phyloP scores from a whole-genome alignment of 2,329 filamentous ascomycete genomes.

The Verticillium albo-atrum region DNA sequence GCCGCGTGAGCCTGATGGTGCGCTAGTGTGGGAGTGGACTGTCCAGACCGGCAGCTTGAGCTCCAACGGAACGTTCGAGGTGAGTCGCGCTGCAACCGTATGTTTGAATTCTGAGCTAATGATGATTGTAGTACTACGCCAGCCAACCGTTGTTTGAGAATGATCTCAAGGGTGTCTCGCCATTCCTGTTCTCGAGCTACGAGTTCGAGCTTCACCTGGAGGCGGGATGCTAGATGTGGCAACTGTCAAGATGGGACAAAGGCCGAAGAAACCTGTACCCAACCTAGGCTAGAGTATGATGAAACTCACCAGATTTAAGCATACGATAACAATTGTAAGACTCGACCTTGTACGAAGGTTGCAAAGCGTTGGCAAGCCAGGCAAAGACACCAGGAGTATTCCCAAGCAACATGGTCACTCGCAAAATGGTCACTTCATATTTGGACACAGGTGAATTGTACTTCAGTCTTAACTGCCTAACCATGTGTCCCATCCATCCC shows the following conservation, averaged over 20 bases:
- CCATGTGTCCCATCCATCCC: neutral
- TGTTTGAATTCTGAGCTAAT: neutral
- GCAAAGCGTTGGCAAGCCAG: too few relatives aligned
- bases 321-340: too few relatives aligned
- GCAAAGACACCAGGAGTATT: too few relatives aligned
- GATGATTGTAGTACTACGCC: conserved; percentile 13
- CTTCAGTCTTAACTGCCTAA: neutral
- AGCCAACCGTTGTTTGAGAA: conserved; percentile 19
- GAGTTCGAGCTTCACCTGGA: conserved; percentile 15
- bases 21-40: conserved; percentile 29
- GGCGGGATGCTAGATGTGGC: neutral
- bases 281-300: too few relatives aligned
- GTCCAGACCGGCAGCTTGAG: conserved; percentile 29
- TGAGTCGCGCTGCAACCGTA: too few relatives aligned
- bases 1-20: conserved; percentile 36
- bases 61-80: conserved; percentile 32
- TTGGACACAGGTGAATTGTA: neutral
- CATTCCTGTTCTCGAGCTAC: conserved; percentile 19
- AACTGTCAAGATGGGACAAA: neutral
- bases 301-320: too few relatives aligned
- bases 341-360: too few relatives aligned
- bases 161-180: conserved; percentile 18
- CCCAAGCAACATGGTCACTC: too few relatives aligned
- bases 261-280: too few relatives aligned
- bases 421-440: neutral